These are phyloP conservation scores for Lactarius quietus DNA, from an alignment of 768 basidiomycete genomes.

Conservation along the genomic window DNA sequence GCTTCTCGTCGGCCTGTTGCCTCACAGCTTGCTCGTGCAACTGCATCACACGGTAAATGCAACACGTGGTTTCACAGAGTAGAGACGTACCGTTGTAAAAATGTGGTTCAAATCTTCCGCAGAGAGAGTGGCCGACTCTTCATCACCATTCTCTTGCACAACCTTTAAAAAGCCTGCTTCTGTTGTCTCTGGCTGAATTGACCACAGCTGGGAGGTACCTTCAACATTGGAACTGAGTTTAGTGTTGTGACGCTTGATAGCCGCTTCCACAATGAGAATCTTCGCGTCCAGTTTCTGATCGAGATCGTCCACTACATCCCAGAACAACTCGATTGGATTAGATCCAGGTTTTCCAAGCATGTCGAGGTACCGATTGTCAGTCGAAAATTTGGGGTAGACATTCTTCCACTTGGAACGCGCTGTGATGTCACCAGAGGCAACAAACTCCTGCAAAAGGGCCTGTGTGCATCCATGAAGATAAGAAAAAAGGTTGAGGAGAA, in stretches of 20 bases:
- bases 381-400: constrained; percentile 69
- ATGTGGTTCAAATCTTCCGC: constrained; percentile 54
- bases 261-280: constrained; percentile 62
- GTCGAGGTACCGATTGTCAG: constrained; percentile 79
- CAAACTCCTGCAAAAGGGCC: constrained; percentile 70
- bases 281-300: constrained; percentile 84
- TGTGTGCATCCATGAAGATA: constrained; percentile 31
- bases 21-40: constrained; percentile 66
- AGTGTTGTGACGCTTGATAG: constrained; percentile 50
- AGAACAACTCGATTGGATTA: constrained; percentile 93
- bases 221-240: constrained; percentile 30
- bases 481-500: background rate
- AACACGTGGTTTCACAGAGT: constrained; percentile 1
- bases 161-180: constrained; percentile 59
- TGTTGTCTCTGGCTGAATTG: constrained; percentile 53
- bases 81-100: constrained; percentile 55
- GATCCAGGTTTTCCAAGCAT: constrained; percentile 93
- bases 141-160: constrained; percentile 55
- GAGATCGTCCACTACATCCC: constrained; percentile 86
- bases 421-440: constrained; percentile 61
- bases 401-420: constrained; percentile 91
- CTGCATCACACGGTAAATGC: constrained; percentile 38
- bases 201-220: constrained; percentile 36
- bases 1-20: constrained; percentile 81
- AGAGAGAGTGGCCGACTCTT: constrained; percentile 44